Conservation (phyloP, 208 protist genomes). For the Leishmania tropica region DNA sequence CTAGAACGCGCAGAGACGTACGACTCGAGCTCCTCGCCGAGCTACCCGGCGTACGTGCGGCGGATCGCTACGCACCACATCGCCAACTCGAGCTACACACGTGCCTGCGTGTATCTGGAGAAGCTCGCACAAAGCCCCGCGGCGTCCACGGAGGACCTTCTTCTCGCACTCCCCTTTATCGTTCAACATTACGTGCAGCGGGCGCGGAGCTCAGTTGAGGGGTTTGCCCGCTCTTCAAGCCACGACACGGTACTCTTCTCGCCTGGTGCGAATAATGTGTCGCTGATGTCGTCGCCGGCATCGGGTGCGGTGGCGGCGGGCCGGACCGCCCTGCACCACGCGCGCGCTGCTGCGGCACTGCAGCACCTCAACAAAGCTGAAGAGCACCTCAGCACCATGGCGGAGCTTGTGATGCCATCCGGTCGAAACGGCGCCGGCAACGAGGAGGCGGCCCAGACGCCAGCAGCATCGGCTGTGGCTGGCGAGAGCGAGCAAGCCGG, state of each 20-base stretch:
- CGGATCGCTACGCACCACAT: conserved; percentile 77
- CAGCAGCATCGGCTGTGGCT: background rate
- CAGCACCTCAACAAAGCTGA: conserved; percentile 30
- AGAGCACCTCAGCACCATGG: conserved; percentile 23
- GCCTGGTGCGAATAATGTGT: conserved; percentile 2
- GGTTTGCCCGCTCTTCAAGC: conserved; percentile 53
- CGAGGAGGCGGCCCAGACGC: background rate
- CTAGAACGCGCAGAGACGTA: conserved; percentile 76
- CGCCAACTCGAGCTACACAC: conserved; percentile 41
- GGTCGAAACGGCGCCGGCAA: background rate
- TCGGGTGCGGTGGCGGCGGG: background rate
- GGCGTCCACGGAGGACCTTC: conserved; percentile 46
- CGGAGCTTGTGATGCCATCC: conserved; percentile 26
- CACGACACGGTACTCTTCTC: conserved; percentile 39
- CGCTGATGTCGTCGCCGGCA: conserved; percentile 5
- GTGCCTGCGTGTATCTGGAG: conserved; percentile 68
- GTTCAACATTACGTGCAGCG: conserved; percentile 64
- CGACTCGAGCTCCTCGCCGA: conserved; percentile 40
- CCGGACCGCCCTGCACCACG: conserved; percentile 12
- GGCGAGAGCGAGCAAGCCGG: background rate
- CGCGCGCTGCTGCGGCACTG: conserved; percentile 24
- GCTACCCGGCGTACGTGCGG: conserved; percentile 71
- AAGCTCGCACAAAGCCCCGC: conserved; percentile 55
- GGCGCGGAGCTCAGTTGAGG: conserved; percentile 50
- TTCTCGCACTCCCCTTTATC: conserved; percentile 70